These are phyloP conservation scores for Blastobotrys malaysiensis DNA, from an alignment of 1,139 yeast genomes.

Conservation along the genomic window DNA sequence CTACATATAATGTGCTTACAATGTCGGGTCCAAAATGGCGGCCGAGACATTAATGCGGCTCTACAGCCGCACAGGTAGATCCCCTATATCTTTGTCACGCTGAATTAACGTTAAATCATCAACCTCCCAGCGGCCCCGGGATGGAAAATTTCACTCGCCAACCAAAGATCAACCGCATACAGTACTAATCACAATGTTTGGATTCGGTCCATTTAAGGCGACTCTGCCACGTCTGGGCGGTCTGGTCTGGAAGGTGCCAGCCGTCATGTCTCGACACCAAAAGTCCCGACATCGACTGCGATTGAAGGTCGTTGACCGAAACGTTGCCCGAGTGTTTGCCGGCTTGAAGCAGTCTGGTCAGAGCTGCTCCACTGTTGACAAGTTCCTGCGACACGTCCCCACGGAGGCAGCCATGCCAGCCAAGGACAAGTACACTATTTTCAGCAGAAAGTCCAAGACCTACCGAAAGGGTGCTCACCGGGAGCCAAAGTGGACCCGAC, in stretches of 20 bases:
- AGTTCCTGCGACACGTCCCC: constrained; percentile 56
- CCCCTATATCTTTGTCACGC: not conserved
- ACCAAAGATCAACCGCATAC: not conserved
- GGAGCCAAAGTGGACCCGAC: constrained; percentile 80
- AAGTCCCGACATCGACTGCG: constrained; percentile 80
- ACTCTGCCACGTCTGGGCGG: constrained; percentile 69
- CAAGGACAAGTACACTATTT: constrained; percentile 81
- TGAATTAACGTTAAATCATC: not conserved
- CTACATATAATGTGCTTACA: too few species aligned
- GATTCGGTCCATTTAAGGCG: constrained; percentile 71
- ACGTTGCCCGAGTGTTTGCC: constrained; percentile 61
- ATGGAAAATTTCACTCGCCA: not conserved
- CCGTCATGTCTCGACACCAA: constrained; percentile 74
- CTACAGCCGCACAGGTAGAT: not conserved
- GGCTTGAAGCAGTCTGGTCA: constrained; percentile 51
- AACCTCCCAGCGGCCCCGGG: not conserved
- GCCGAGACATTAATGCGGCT: not conserved
- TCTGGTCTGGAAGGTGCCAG: constrained; percentile 75
- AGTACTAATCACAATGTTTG: constrained; percentile 41
- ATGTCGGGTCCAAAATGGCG: not conserved
- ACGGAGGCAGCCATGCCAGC: constrained; percentile 76
- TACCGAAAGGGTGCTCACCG: constrained; percentile 84
- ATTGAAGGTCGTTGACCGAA: constrained; percentile 73
- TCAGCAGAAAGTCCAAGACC: constrained; percentile 64
- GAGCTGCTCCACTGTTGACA: constrained; percentile 49